Evolutionary conservation across 306 rosid genomes (phyloP).

Genomic region (Malus orientalis): DNA sequence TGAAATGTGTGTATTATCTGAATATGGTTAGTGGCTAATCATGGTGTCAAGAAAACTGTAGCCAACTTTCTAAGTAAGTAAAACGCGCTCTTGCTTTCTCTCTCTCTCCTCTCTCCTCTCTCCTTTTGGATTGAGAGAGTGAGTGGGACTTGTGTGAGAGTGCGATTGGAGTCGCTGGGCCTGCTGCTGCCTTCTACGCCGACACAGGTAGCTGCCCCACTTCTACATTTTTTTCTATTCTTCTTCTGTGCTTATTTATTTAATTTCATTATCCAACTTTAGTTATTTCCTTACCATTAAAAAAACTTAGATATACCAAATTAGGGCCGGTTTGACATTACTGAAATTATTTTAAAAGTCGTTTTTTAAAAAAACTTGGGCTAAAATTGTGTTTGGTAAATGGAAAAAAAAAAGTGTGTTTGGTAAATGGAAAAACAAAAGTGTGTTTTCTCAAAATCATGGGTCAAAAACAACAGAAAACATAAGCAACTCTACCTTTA

Average conservation of each 20-base stretch:
- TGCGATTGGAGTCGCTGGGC: neutral
- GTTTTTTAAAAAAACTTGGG: too few relatives aligned
- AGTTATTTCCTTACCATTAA: too few relatives aligned
- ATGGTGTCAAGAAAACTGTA: neutral
- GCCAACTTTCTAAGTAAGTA: neutral
- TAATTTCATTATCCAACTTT: neutral
- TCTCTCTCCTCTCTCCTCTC: neutral
- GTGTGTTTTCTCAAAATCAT: too few relatives aligned
- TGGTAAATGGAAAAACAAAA: too few relatives aligned
- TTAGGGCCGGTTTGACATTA: accelerated
- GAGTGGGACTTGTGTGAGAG: neutral
- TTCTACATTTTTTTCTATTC: conserved; percentile 17
- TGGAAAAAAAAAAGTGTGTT: too few relatives aligned
- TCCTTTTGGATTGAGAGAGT: neutral
- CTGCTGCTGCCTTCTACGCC: conserved; percentile 22
- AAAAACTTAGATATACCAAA: too few relatives aligned
- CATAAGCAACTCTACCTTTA: too few relatives aligned
- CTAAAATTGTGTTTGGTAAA: too few relatives aligned
- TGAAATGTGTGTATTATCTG: neutral
- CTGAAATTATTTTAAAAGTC: too few relatives aligned
- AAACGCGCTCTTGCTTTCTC: neutral
- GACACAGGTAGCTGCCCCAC: conserved; percentile 39
- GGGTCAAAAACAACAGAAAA: too few relatives aligned
- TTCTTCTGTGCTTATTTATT: neutral
- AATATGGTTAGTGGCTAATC: neutral